Evolutionary conservation across 768 basidiomycete species (phyloP), one percentile per base, ranked within the genome.

Genomic region (Mycena haematopus): DNA sequence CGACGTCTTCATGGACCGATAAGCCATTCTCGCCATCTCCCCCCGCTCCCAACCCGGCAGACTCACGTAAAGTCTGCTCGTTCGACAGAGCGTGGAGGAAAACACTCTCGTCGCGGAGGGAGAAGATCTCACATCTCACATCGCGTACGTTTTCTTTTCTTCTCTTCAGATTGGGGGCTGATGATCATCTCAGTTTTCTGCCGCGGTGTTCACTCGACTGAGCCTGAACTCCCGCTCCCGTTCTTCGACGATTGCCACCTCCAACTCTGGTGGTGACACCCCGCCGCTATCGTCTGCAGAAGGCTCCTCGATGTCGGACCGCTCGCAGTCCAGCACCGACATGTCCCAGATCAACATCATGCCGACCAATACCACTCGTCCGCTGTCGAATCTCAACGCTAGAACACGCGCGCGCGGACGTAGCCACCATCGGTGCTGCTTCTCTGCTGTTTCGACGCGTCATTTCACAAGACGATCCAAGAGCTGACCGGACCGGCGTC

Each of bases 381-480:
- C 87, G 0, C 70, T 78, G 31, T 77, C 84, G 40, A 42, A 14
- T 10, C 81, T 72, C 22, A 74, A 73, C 10, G 74, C 78, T 3
- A 75, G 84, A 33, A 74, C 80, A 47, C 73, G 79, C 22, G 65
- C 79, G n/a, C 82, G 86, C 6, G 77, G 80, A 24, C 78, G 87
- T 19, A 88, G 90, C 0, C 81, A 85, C 40, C 90, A 92, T 70
- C 87, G 86, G 40, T 86, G 90, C 36, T 84, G 90, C 2, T 83
- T 85, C 52, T 91, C 90, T 24, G 60, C 52, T 55, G 60, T 60
- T 1, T 82, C 86, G 51, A 82, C 84, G 29, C 83, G 5, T 77
- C 85, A 0, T 92, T 91, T 0, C 92, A 92, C 65, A 91, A 92
- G 71, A 92, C 89, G 0, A 93, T 93, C 51, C 82, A 91, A 58